phyloP scores from a whole-genome alignment of 306 rosid species.

The Boehmeria nivea region DNA sequence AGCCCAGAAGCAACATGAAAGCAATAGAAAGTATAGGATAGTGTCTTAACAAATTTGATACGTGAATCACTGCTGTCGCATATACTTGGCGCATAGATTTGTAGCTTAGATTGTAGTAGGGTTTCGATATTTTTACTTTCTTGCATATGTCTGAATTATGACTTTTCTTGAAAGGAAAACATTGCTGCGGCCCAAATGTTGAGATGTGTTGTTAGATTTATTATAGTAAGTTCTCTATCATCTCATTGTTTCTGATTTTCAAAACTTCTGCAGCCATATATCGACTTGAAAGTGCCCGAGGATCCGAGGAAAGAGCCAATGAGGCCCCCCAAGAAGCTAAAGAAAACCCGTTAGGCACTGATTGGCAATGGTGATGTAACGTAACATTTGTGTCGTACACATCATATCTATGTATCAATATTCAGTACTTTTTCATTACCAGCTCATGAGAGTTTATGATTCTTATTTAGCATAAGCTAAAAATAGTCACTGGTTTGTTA shows the following conservation, averaged over 20 bases:
- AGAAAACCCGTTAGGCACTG: slow-evolving; percentile 50
- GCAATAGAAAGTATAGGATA: too few relatives aligned
- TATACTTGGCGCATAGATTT: too few relatives aligned
- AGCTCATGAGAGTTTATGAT: not conserved
- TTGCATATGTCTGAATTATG: too few relatives aligned
- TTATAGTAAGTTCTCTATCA: too few relatives aligned
- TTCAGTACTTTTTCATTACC: not conserved
- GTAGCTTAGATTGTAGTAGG: too few relatives aligned
- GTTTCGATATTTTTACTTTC: too few relatives aligned
- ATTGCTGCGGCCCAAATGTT: too few relatives aligned
- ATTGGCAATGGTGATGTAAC: not conserved
- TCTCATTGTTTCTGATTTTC: slow-evolving; percentile 13
- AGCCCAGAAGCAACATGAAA: too few relatives aligned
- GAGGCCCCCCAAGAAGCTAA: slow-evolving; percentile 60
- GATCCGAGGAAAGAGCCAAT: slow-evolving; percentile 62
- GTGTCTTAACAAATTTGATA: too few relatives aligned
- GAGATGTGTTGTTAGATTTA: not conserved
- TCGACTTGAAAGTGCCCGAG: slow-evolving; percentile 60
- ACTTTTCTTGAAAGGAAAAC: too few relatives aligned
- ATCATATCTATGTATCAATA: not conserved
- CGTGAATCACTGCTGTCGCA: too few relatives aligned
- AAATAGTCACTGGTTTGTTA: not conserved
- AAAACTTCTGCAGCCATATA: slow-evolving; percentile 67
- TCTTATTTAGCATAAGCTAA: not conserved
- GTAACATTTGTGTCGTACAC: slow-evolving; percentile 6